Conservation (phyloP, 768 basidiomycete genomes). For the Mycena polygramma region DNA sequence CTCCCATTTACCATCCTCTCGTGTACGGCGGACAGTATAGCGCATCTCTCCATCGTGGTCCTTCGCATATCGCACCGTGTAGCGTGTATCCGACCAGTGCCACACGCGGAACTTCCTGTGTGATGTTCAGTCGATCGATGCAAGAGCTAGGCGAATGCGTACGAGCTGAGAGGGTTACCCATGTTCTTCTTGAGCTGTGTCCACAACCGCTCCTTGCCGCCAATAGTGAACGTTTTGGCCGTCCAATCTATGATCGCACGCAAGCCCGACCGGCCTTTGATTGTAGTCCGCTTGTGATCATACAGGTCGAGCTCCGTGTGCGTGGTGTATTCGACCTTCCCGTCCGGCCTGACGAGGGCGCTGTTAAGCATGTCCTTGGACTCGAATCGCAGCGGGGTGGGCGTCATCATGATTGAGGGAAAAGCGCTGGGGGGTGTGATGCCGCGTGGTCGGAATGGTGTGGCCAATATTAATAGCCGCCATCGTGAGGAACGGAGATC, state of each 20-base stretch:
- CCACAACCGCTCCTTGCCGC: conserved; percentile 6
- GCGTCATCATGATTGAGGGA: conserved; percentile 1
- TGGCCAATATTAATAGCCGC: neutral
- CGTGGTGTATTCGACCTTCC: conserved; percentile 2
- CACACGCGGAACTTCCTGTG: conserved; percentile 10
- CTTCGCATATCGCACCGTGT: conserved; percentile 7
- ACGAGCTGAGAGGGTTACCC: conserved; percentile 12
- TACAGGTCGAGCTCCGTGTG: neutral
- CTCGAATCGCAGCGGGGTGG: conserved; percentile 8
- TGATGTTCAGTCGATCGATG: neutral
- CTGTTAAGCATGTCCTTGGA: conserved; percentile 16
- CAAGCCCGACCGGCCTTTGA: neutral
- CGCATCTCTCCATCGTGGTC: conserved; percentile 14
- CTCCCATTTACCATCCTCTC: conserved; percentile 8
- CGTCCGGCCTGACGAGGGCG: conserved; percentile 9
- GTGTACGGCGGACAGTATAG: neutral
- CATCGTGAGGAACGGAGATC: neutral
- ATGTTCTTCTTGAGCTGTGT: conserved; percentile 4
- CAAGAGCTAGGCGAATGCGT: neutral
- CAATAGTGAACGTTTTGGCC: conserved; percentile 3
- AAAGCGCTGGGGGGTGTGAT: conserved; percentile 7
- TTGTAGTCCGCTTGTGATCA: neutral
- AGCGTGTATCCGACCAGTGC: conserved; percentile 8
- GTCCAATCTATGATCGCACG: conserved; percentile 3
- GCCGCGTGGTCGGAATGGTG: neutral